A percentile compares a stretch with the other conserved stretches of the same genome.
phyloP scores from a whole-genome alignment of 305 asterid genomes.

The Fraxinus xanthoxyloides region DNA sequence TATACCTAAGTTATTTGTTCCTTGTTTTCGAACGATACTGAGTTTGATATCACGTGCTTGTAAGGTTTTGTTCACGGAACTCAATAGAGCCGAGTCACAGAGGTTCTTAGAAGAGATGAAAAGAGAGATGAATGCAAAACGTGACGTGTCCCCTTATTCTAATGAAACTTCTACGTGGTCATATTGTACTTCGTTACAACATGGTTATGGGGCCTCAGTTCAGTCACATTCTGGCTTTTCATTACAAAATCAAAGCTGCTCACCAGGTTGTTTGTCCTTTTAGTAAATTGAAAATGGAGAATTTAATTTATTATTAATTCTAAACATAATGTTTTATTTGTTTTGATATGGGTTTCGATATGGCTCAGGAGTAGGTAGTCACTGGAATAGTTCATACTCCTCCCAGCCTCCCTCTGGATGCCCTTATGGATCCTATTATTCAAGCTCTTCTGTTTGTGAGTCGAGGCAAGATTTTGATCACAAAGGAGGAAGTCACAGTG shows the following conservation, averaged over 20 bases:
- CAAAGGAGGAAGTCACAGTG: slow-evolving; percentile 1
- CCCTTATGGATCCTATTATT: slow-evolving; percentile 11
- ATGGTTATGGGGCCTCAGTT: slow-evolving; percentile 13
- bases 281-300: neutral
- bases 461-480: slow-evolving; percentile 8
- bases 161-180: slow-evolving; percentile 17
- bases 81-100: slow-evolving; percentile 37
- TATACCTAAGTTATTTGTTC: neutral
- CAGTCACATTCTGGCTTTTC: slow-evolving; percentile 19
- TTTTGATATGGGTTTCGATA: neutral
- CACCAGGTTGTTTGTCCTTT: slow-evolving; percentile 10
- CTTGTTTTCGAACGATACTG: slow-evolving; percentile 15
- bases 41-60: neutral
- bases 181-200: slow-evolving; percentile 22
- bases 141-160: neutral
- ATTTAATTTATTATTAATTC: neutral
- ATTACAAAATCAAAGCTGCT: slow-evolving; percentile 23
- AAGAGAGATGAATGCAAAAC: slow-evolving; percentile 23
- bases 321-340: neutral
- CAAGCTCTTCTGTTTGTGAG: slow-evolving; percentile 11
- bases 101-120: slow-evolving; percentile 50
- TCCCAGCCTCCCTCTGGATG: slow-evolving; percentile 25
- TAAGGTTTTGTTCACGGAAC: slow-evolving; percentile 48
- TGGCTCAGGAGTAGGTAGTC: slow-evolving; percentile 22
- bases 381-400: slow-evolving; percentile 14